Evolutionary conservation across 2,329 filamentous ascomycete genomes (phyloP).

Genomic region (Fusarium pseudocircinatum): DNA sequence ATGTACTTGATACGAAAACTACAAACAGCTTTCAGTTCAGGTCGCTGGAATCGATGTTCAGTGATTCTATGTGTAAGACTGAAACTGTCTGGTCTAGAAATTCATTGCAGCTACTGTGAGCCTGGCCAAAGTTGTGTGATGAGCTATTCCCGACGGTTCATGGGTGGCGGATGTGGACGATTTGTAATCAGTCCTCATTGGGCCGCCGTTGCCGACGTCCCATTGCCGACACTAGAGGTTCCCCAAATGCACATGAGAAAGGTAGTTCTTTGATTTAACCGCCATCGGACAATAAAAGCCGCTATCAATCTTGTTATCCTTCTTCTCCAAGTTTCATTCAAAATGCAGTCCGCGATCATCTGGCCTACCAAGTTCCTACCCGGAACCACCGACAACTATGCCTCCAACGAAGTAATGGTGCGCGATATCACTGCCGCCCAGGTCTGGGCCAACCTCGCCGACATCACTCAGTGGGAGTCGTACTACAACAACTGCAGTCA

Average conservation of each 20-base stretch:
- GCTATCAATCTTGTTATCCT: not conserved
- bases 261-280: too few relatives aligned
- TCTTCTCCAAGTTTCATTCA: fast-evolving
- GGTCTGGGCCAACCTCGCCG: not conserved
- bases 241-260: too few relatives aligned
- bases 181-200: not conserved
- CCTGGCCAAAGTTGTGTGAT: not conserved
- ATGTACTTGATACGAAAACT: not conserved
- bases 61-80: not conserved
- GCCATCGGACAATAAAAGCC: not conserved
- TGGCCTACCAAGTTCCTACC: not conserved
- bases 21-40: not conserved
- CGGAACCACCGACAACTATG: not conserved
- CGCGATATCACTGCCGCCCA: not conserved
- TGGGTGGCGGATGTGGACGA: not conserved
- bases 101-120: not conserved
- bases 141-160: not conserved
- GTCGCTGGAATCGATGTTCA: not conserved
- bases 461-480: not conserved
- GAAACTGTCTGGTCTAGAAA: not conserved
- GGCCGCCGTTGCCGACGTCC: not conserved
- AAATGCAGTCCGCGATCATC: not conserved
- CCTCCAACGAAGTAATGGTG: not conserved
- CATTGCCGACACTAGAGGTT: not conserved
- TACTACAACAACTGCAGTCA: not conserved